Evolutionary conservation across 106 monocot species (phyloP), one percentile per base, ranked within the genome.

Genomic region (Platanthera guangdongensis): DNA sequence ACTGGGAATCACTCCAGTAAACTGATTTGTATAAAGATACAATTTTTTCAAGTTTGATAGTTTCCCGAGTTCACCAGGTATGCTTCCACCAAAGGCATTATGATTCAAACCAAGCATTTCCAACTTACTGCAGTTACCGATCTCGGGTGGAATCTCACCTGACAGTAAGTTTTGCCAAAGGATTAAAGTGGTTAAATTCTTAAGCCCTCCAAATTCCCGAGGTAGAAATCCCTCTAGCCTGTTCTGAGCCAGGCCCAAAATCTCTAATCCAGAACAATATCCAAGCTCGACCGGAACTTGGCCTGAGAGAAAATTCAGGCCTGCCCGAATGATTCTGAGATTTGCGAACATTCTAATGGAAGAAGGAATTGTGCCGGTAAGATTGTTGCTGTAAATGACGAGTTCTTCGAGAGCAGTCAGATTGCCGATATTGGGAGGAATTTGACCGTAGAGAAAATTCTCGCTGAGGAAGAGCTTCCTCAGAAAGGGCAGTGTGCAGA

Each of bases 371-470:
- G 5, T 49, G 9, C 93, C 90, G 14, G 93, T 90, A 51, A 94
- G 88, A 46, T 94, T 94, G 64, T 94, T 94, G 52, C 85, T 94
- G 70, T 94, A 94, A 73, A 94, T 86, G 65, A 86, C 93, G 8
- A 94, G 86, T 83, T 94, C 93, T 52, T 85, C 78, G 5, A 94
- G 88, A 16, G 64, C 19, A 3, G 75, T 83, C 47, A 90, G 46
- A 55, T 86, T 83, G 8, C 93, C 88, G 12, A 94, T 81, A 16
- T 50, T 57, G 0, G 74, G 15, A 1, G 93, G 90, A 7, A 94
- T 88, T 68, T 86, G 84, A 28, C 90, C 93, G 14, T 73, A 80
- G 53, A 94, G 80, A 57, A 67, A 83, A 73, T 94, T 94, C 79
- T 94, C 93, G 59, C 90, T 90, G 47, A 94, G 81, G 81, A 90